phyloP scores from a whole-genome alignment of 2,329 filamentous ascomycete species.

The Aureobasidium melanogenum region DNA sequence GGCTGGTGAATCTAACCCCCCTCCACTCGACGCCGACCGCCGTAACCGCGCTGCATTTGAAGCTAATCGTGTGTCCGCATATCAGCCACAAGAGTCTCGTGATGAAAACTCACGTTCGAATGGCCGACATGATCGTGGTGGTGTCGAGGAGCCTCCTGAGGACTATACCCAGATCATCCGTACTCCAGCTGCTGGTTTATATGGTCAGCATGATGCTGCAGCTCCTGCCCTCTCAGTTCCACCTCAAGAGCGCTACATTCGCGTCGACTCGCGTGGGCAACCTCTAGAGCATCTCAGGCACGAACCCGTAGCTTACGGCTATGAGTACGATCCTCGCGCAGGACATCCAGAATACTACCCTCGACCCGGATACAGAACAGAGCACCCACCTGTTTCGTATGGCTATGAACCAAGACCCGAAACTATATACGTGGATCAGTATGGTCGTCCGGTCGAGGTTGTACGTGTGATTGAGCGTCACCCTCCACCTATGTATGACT shows the following conservation, averaged over 20 bases:
- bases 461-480: slow-evolving; percentile 13
- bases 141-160: neutral
- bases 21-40: neutral
- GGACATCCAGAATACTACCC: neutral
- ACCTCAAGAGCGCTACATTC: neutral
- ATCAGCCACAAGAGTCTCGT: neutral
- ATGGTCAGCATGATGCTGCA: neutral
- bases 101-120: neutral
- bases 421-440: slow-evolving; percentile 26
- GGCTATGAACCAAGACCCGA: slow-evolving; percentile 14
- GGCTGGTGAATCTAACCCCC: neutral
- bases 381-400: neutral
- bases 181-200: neutral
- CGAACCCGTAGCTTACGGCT: neutral
- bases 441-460: slow-evolving; percentile 22
- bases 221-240: neutral
- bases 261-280: neutral
- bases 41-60: neutral
- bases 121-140: neutral
- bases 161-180: slow-evolving; percentile 10
- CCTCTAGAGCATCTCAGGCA: neutral
- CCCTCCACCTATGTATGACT: slow-evolving; percentile 5
- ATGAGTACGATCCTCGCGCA: neutral
- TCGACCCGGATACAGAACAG: neutral
- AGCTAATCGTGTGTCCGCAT: neutral